A percentile compares a stretch with the other conserved stretches of the same genome.
These are phyloP conservation scores for Umbilicaria muhlenbergii DNA, from an alignment of 495 filamentous ascomycete species.

Conservation along the genomic window DNA sequence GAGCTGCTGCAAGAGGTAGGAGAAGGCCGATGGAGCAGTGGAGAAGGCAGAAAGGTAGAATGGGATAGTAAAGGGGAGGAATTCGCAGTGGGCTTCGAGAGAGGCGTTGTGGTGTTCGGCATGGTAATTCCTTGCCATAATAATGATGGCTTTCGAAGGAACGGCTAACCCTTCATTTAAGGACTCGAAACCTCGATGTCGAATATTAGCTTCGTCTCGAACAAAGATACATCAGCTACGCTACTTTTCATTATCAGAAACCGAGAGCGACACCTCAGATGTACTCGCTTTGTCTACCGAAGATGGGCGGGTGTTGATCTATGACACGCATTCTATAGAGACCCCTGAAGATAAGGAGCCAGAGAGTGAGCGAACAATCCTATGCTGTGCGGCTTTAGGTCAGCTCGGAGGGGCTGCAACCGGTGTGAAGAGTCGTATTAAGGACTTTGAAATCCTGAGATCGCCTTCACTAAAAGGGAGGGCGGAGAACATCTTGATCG, in stretches of 20 bases:
- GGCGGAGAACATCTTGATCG: slow-evolving; percentile 35
- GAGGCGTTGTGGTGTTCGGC: slow-evolving; percentile 70
- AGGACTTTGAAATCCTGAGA: slow-evolving; percentile 65
- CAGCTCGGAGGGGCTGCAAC: slow-evolving; percentile 61
- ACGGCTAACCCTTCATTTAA: slow-evolving; percentile 14
- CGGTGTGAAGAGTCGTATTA: slow-evolving; percentile 56
- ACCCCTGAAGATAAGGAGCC: slow-evolving; percentile 1
- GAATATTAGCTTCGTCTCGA: slow-evolving; percentile 45
- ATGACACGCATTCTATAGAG: slow-evolving; percentile 40
- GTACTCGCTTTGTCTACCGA: slow-evolving; percentile 77
- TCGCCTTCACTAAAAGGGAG: slow-evolving; percentile 21
- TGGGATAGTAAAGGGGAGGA: slow-evolving; percentile 68
- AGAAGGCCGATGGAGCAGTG: slow-evolving; percentile 58
- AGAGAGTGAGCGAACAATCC: slow-evolving; percentile 19
- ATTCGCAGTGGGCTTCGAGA: slow-evolving; percentile 79
- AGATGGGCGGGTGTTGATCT: slow-evolving; percentile 80
- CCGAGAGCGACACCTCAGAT: slow-evolving; percentile 25
- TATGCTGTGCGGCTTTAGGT: slow-evolving; percentile 43
- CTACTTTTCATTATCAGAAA: slow-evolving; percentile 42
- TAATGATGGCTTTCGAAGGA: not conserved
- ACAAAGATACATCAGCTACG: slow-evolving; percentile 72
- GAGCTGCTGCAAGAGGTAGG: slow-evolving; percentile 52
- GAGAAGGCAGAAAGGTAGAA: slow-evolving; percentile 69
- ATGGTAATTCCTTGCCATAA: slow-evolving; percentile 33
- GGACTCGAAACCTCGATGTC: slow-evolving; percentile 66